A percentile compares a stretch with the other conserved stretches of the same genome.
These are phyloP conservation scores for Cyberlindnera maclurae DNA, from an alignment of 805 yeast species.

Conservation along the genomic window DNA sequence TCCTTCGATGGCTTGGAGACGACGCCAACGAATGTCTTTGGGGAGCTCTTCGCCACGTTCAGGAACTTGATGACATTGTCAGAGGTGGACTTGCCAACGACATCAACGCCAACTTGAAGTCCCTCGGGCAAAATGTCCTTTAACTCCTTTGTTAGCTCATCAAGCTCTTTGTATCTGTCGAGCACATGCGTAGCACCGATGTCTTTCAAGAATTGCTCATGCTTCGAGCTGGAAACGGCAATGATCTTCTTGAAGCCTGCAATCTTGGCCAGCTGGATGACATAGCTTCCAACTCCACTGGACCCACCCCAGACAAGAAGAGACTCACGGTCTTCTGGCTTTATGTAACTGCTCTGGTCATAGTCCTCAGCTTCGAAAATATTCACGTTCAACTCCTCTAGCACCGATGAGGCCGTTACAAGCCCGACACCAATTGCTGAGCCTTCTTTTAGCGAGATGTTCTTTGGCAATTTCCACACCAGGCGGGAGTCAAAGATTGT, in stretches of 20 bases:
- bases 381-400: conserved; percentile 22
- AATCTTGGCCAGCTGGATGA: conserved; percentile 35
- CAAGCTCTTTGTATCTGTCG: conserved; percentile 27
- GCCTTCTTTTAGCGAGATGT: conserved; percentile 30
- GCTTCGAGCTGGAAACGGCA: conserved; percentile 37
- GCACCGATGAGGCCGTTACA: conserved; percentile 35
- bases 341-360: conserved; percentile 4
- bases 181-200: conserved; percentile 39
- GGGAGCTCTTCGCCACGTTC: conserved; percentile 11
- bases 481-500: conserved; percentile 38
- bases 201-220: conserved; percentile 27
- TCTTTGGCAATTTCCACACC: conserved; percentile 36
- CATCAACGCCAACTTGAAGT: conserved; percentile 34
- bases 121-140: conserved; percentile 22
- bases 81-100: conserved; percentile 36
- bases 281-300: conserved; percentile 38
- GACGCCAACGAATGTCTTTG: conserved; percentile 31
- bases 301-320: conserved; percentile 43
- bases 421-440: conserved; percentile 42
- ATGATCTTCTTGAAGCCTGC: conserved; percentile 32
- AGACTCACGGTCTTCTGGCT: conserved; percentile 12
- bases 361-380: conserved; percentile 12
- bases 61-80: conserved; percentile 25
- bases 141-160: conserved; percentile 18
- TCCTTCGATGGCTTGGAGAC: conserved; percentile 30